phyloP scores from a whole-genome alignment of 371 early-diverging fungal genomes.

The Mortierella sp. region DNA sequence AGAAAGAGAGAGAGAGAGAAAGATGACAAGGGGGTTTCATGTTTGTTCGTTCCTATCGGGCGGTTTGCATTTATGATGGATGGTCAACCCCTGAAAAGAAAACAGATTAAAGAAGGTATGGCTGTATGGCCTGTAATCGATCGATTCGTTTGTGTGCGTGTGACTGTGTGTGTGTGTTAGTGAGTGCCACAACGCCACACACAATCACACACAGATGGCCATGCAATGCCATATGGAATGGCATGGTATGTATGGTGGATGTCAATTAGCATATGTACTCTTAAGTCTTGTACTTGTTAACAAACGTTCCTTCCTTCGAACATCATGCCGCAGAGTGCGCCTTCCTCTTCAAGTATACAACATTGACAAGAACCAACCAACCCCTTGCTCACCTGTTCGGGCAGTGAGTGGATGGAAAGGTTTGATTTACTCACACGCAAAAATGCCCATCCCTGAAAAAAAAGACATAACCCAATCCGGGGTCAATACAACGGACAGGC shows the following conservation, averaged over 20 bases:
- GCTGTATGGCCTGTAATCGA: neutral
- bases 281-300: too few relatives aligned
- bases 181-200: too few relatives aligned
- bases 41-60: neutral
- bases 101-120: neutral
- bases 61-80: neutral
- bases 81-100: neutral
- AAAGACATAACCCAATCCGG: neutral
- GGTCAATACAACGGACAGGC: neutral
- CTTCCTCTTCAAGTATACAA: too few relatives aligned
- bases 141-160: neutral
- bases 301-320: too few relatives aligned
- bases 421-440: neutral
- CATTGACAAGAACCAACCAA: neutral
- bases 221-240: too few relatives aligned
- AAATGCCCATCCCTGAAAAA: constrained; percentile 6
- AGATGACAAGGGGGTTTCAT: neutral
- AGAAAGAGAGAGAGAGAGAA: neutral
- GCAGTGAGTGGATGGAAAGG: neutral
- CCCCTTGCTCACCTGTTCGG: neutral
- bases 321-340: too few relatives aligned
- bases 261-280: too few relatives aligned
- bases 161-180: neutral
- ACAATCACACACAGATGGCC: too few relatives aligned
- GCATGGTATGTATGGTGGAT: too few relatives aligned